Percentiles rank a stretch among this genome's conserved stretches.
Conservation (phyloP, 1,284 basidiomycete genomes). For the Exobasidium cylindrosporum region DNA sequence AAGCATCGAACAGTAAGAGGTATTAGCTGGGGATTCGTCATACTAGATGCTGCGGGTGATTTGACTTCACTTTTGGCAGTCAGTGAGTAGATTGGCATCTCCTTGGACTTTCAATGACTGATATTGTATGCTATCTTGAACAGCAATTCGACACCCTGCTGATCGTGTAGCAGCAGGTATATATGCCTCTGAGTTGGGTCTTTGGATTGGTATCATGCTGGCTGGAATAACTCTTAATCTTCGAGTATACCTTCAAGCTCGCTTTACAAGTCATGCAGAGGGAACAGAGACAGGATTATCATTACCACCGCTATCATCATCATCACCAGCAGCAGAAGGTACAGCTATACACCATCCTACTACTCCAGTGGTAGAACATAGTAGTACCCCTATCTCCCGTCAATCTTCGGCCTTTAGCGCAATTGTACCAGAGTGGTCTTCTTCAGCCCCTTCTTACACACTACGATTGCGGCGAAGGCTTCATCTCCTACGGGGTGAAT, state of each 20-base stretch:
- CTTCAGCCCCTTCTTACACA: neutral
- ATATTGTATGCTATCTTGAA: too few species aligned
- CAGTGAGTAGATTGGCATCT: conserved; percentile 18
- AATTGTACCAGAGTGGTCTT: neutral
- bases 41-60: conserved; percentile 32
- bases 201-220: conserved; percentile 20
- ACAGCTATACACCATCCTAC: too few species aligned
- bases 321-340: neutral
- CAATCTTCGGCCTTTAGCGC: neutral
- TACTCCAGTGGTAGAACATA: too few species aligned
- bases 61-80: conserved; percentile 22
- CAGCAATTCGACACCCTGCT: neutral
- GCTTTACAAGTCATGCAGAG: too few species aligned
- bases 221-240: conserved; percentile 11
- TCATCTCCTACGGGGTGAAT: neutral
- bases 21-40: conserved; percentile 28
- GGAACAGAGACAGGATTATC: too few species aligned
- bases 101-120: too few species aligned
- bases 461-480: neutral
- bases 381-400: too few species aligned
- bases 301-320: too few species aligned
- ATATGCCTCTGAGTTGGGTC: conserved; percentile 18
- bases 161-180: conserved; percentile 13
- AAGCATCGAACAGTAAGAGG: conserved; percentile 25
- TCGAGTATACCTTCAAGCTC: neutral